Percentiles rank a stretch among this genome's conserved stretches.
phyloP scores from a whole-genome alignment of 1,284 basidiomycete species.

The Tetrapyrgos nigripes region DNA sequence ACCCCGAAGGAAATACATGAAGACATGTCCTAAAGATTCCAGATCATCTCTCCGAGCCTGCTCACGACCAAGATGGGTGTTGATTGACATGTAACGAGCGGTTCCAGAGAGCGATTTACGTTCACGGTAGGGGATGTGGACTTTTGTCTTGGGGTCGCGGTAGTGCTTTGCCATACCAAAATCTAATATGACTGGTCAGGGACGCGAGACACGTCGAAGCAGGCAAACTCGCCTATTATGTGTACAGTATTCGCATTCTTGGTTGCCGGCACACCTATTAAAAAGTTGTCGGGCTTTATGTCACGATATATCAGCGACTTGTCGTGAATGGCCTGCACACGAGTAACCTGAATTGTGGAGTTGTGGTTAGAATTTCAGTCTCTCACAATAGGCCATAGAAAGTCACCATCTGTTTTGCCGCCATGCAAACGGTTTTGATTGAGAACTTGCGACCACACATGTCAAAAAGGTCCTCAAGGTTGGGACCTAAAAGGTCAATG shows the following conservation, averaged over 20 bases:
- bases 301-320: constrained; percentile 99
- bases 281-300: constrained; percentile 99
- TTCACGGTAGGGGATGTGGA: constrained; percentile 98
- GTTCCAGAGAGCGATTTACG: constrained; percentile 98
- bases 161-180: constrained; percentile 99
- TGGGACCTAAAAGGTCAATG: constrained; percentile 96
- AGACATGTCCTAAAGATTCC: constrained; percentile 95
- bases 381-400: background rate
- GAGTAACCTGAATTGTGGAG: constrained; percentile 75
- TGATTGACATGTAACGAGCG: constrained; percentile 98
- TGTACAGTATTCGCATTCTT: constrained; percentile 92
- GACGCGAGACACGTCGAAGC: constrained; percentile 6
- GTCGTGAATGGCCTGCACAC: constrained; percentile 97
- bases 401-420: constrained; percentile 95
- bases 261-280: constrained; percentile 94
- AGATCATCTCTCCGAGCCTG: constrained; percentile 91
- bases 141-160: constrained; percentile 96
- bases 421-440: constrained; percentile 98
- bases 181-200: constrained; percentile 54
- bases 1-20: constrained; percentile 97
- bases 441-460: constrained; percentile 98
- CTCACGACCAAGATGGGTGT: constrained; percentile 95
- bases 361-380: background rate
- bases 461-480: constrained; percentile 96
- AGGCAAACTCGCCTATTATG: constrained; percentile 76